Evolutionary conservation across 805 yeast species (phyloP).

Genomic region (Yarrowia keelungensis): DNA sequence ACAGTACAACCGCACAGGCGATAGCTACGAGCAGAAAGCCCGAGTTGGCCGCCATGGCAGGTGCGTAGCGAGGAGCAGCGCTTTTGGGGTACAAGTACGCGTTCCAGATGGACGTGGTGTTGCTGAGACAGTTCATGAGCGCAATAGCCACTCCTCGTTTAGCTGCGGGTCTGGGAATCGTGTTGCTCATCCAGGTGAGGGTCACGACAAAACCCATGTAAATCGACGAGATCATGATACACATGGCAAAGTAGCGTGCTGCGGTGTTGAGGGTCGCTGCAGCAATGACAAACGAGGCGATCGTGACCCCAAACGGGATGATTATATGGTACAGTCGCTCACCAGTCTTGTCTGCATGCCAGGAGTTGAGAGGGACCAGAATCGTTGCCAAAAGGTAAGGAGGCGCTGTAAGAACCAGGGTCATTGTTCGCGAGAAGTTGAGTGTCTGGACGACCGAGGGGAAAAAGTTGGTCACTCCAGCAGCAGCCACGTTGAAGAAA

Average conservation of each 20-base stretch:
- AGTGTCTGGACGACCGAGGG: slow-evolving; percentile 66
- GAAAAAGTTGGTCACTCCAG: slow-evolving; percentile 67
- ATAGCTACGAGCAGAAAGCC: slow-evolving; percentile 39
- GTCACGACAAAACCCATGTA: slow-evolving; percentile 62
- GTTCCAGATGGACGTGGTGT: slow-evolving; percentile 41
- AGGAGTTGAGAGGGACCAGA: slow-evolving; percentile 60
- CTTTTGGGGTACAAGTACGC: slow-evolving; percentile 41
- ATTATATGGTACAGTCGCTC: slow-evolving; percentile 62
- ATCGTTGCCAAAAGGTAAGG: slow-evolving; percentile 62
- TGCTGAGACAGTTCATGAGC: slow-evolving; percentile 53
- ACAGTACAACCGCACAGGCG: slow-evolving; percentile 5
- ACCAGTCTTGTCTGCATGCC: slow-evolving; percentile 64
- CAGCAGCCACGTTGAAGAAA: slow-evolving; percentile 60
- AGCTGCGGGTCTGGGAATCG: slow-evolving; percentile 64
- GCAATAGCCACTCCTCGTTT: slow-evolving; percentile 65
- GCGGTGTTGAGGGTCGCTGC: slow-evolving; percentile 58
- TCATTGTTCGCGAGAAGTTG: slow-evolving; percentile 57
- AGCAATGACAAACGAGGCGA: slow-evolving; percentile 44
- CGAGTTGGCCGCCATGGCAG: slow-evolving; percentile 40
- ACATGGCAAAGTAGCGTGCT: slow-evolving; percentile 65
- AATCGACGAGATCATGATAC: slow-evolving; percentile 60
- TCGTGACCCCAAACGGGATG: slow-evolving; percentile 54
- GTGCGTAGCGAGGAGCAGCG: slow-evolving; percentile 40
- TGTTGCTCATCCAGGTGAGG: slow-evolving; percentile 63
- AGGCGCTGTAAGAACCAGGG: slow-evolving; percentile 65